A percentile compares a stretch with the other conserved stretches of the same genome.
Conservation (phyloP, 2,329 filamentous ascomycete species). For the Botrytis paeoniae region DNA sequence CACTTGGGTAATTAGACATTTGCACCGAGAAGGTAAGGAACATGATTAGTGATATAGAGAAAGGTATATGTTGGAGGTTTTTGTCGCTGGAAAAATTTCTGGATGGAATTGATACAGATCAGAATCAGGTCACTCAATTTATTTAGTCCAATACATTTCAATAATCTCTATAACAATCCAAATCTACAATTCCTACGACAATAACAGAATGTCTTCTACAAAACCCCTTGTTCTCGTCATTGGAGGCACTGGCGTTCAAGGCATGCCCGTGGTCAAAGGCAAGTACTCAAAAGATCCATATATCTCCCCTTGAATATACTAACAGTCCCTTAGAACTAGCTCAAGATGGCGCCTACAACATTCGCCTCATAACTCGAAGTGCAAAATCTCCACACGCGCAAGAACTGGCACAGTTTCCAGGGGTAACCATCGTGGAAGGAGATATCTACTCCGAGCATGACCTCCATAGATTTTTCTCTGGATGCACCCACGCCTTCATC, state of each 20-base stretch:
- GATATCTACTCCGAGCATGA: conserved; percentile 39
- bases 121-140: too few relatives aligned
- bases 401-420: conserved; percentile 38
- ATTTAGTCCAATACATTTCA: background rate
- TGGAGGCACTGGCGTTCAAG: conserved; percentile 42
- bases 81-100: background rate
- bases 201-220: conserved; percentile 26
- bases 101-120: background rate
- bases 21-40: background rate
- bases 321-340: conserved; percentile 7
- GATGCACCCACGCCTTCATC: conserved; percentile 40
- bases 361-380: conserved; percentile 43
- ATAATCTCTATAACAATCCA: background rate
- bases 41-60: conserved; percentile 9
- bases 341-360: conserved; percentile 19
- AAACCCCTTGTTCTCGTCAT: conserved; percentile 52
- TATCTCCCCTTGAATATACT: conserved; percentile 23
- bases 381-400: conserved; percentile 37
- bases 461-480: conserved; percentile 39
- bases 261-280: conserved; percentile 40
- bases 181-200: background rate
- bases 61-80: background rate
- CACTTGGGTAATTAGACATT: background rate
- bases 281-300: conserved; percentile 16
- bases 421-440: conserved; percentile 42